phyloP scores from a whole-genome alignment of 2,329 filamentous ascomycete genomes.

The Fusarium newnesense region DNA sequence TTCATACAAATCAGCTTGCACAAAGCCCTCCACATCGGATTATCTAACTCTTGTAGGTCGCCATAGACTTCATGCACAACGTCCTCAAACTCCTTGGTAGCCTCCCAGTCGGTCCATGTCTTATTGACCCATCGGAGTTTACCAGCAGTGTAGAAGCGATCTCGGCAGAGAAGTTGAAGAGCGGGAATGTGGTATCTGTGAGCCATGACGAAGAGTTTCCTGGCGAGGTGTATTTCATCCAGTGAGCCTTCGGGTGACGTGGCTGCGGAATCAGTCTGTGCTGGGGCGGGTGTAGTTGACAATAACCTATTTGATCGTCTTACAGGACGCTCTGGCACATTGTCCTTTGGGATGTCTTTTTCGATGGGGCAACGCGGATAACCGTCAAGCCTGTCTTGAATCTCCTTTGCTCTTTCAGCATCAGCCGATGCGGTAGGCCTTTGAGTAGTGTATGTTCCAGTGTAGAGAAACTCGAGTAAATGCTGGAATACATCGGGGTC shows the following conservation, averaged over 20 bases:
- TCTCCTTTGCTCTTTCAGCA: background rate
- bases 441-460: constrained; percentile 35
- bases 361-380: constrained; percentile 6
- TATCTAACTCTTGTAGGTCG: background rate
- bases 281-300: background rate
- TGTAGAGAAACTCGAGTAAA: constrained; percentile 50
- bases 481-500: constrained; percentile 41
- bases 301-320: constrained; percentile 16
- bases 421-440: background rate
- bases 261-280: background rate
- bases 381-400: background rate
- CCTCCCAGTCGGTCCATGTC: constrained; percentile 8
- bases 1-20: constrained; percentile 23
- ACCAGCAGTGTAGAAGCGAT: constrained; percentile 46
- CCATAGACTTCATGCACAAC: constrained; percentile 20
- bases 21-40: constrained; percentile 21
- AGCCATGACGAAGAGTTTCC: constrained; percentile 49
- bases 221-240: constrained; percentile 23
- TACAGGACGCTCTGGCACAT: background rate
- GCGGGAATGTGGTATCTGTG: constrained; percentile 49
- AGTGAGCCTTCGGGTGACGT: background rate
- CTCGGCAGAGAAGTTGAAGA: constrained; percentile 45
- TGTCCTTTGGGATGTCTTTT: background rate
- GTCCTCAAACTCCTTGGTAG: constrained; percentile 16
- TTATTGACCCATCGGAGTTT: background rate